Percentiles rank a stretch among this genome's conserved stretches.
These are phyloP conservation scores for Nemania abortiva DNA, from an alignment of 2,329 filamentous ascomycete species.

Conservation along the genomic window DNA sequence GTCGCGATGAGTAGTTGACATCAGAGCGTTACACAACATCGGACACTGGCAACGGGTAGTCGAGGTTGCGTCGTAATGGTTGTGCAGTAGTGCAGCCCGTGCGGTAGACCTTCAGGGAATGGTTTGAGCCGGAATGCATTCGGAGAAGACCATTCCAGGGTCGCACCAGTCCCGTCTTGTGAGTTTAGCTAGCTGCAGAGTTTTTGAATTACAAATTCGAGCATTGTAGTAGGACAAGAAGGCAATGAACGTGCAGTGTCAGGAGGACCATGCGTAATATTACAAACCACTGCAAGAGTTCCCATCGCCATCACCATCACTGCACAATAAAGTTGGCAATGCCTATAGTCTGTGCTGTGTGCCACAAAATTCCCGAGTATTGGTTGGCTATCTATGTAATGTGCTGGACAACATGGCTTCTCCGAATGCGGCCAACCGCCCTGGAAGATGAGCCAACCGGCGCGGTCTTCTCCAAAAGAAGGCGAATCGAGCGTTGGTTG, in stretches of 20 bases:
- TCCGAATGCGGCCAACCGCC: slow-evolving; percentile 35
- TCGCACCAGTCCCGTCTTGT: slow-evolving; percentile 45
- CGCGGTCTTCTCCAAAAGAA: slow-evolving; percentile 4
- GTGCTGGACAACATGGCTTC: slow-evolving; percentile 18
- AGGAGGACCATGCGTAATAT: slow-evolving; percentile 12
- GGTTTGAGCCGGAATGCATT: slow-evolving; percentile 45
- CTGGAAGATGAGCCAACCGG: slow-evolving; percentile 25
- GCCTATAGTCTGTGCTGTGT: slow-evolving; percentile 32
- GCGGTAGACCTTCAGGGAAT: slow-evolving; percentile 39
- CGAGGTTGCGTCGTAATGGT: slow-evolving; percentile 36
- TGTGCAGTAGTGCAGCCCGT: slow-evolving; percentile 23
- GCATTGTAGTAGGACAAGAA: slow-evolving; percentile 21
- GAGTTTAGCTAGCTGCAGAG: slow-evolving; percentile 45
- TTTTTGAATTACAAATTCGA: slow-evolving; percentile 39
- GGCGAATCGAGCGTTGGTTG: slow-evolving; percentile 15
- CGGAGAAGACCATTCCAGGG: slow-evolving; percentile 46
- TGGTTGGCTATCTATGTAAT: slow-evolving; percentile 20
- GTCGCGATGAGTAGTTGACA: slow-evolving; percentile 42
- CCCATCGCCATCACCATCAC: slow-evolving; percentile 8
- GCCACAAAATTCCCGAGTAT: slow-evolving; percentile 28
- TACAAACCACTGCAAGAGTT: slow-evolving; percentile 19
- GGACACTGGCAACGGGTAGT: slow-evolving; percentile 43
- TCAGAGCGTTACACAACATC: slow-evolving; percentile 46
- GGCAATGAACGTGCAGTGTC: slow-evolving; percentile 22
- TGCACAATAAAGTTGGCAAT: slow-evolving; percentile 26